A percentile compares a stretch with the other conserved stretches of the same genome.
These are phyloP conservation scores for Blastobotrys americana DNA, from an alignment of 805 yeast species.

Conservation along the genomic window DNA sequence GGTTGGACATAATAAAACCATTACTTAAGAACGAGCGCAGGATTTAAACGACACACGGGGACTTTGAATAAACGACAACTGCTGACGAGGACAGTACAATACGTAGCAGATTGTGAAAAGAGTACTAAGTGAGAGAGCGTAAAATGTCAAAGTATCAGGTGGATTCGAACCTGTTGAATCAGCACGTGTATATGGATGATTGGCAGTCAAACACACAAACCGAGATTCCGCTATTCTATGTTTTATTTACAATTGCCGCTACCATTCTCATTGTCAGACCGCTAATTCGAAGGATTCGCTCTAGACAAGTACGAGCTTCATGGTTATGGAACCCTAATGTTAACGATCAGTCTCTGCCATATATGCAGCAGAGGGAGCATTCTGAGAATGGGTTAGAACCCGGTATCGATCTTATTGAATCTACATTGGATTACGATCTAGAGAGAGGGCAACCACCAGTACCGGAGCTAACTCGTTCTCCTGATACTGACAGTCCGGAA, in stretches of 20 bases:
- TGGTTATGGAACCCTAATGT: neutral
- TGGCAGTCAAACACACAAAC: neutral
- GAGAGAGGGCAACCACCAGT: neutral
- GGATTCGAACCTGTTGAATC: neutral
- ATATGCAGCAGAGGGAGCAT: neutral
- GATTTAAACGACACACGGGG: no score
- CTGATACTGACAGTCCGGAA: neutral
- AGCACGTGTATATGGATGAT: neutral
- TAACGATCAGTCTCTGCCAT: neutral
- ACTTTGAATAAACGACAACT: no score
- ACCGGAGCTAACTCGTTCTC: neutral
- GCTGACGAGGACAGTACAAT: no score
- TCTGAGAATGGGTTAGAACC: neutral
- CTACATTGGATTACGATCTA: neutral
- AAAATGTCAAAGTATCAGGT: neutral
- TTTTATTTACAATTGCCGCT: neutral
- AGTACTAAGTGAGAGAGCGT: no score
- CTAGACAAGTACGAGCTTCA: neutral
- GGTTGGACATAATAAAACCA: no score
- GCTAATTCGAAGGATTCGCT: neutral
- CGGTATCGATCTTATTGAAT: neutral
- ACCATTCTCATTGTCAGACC: neutral
- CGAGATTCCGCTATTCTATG: neutral
- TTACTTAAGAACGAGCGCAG: no score
- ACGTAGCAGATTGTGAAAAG: no score